phyloP scores from a whole-genome alignment of 1,139 yeast species.

The Candida anutae region DNA sequence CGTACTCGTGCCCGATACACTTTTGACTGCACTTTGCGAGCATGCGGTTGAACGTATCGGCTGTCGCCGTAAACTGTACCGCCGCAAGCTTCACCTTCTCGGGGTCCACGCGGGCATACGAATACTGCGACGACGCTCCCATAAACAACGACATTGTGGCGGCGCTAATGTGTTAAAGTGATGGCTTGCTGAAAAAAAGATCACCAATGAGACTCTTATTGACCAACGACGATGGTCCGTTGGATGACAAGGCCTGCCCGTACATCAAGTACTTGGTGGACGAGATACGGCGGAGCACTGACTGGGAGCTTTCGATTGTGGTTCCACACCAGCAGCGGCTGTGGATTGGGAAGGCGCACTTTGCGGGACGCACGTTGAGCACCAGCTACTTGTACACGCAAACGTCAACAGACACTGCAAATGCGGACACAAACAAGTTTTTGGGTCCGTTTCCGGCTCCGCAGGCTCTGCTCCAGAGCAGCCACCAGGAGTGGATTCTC shows the following conservation, averaged over 20 bases:
- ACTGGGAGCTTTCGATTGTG: conserved; percentile 81
- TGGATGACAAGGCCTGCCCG: conserved; percentile 74
- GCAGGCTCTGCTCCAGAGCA: conserved; percentile 19
- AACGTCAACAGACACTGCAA: conserved; percentile 22
- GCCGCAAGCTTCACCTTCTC: conserved; percentile 65
- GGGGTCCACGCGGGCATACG: conserved; percentile 46
- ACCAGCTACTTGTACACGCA: conserved; percentile 60
- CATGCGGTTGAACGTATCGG: conserved; percentile 56
- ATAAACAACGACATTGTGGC: conserved; percentile 55
- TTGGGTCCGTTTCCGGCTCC: conserved; percentile 63
- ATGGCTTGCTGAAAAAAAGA: too few relatives aligned
- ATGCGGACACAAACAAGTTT: conserved; percentile 33
- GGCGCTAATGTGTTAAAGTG: too few relatives aligned
- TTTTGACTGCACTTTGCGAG: conserved; percentile 53
- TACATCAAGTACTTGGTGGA: conserved; percentile 77
- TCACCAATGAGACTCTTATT: conserved; percentile 38
- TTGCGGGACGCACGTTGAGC: conserved; percentile 72
- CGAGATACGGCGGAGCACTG: conserved; percentile 53
- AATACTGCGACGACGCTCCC: conserved; percentile 36
- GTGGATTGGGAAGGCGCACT: conserved; percentile 97
- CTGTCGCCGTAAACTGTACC: conserved; percentile 68
- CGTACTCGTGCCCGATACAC: conserved; percentile 68
- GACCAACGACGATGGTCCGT: conserved; percentile 96
- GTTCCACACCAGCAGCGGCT: conserved; percentile 72
- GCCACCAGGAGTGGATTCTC: conserved; percentile 70